Conservation (phyloP, 2,329 filamentous ascomycete genomes). For the Biscogniauxia marginata region DNA sequence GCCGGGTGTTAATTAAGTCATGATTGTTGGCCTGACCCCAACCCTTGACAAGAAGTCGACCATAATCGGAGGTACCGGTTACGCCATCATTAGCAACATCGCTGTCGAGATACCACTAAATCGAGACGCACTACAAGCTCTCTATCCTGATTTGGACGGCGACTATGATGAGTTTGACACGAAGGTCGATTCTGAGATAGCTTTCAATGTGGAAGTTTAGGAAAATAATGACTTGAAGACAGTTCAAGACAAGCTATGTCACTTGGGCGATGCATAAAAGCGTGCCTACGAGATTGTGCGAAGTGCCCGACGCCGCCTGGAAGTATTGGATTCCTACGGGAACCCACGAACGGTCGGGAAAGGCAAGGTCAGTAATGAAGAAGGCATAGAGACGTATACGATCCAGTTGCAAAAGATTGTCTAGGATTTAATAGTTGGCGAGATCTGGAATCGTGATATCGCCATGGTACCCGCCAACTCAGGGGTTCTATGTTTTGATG, state of each 20-base stretch:
- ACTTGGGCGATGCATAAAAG: constrained; percentile 31
- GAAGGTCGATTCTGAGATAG: constrained; percentile 8
- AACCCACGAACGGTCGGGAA: constrained; percentile 34
- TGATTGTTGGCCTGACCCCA: constrained; percentile 53
- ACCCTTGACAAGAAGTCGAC: constrained; percentile 55
- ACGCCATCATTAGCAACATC: constrained; percentile 61
- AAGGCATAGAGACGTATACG: constrained; percentile 41
- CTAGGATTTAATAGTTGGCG: constrained; percentile 23
- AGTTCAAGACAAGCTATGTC: constrained; percentile 31
- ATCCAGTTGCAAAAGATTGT: constrained; percentile 43
- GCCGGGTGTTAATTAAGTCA: constrained; percentile 57
- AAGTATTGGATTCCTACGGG: constrained; percentile 41
- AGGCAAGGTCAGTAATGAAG: constrained; percentile 33
- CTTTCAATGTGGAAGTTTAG: constrained; percentile 16
- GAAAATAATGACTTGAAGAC: constrained; percentile 28
- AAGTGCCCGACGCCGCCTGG: constrained; percentile 39
- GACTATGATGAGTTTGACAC: constrained; percentile 28
- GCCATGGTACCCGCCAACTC: no score
- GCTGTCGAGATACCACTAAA: constrained; percentile 58
- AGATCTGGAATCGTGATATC: constrained; percentile 33
- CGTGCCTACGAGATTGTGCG: constrained; percentile 30
- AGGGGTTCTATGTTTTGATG: constrained; percentile 59
- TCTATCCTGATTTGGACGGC: constrained; percentile 49
- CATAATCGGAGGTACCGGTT: constrained; percentile 58
- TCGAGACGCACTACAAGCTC: constrained; percentile 51